Evolutionary conservation across 495 filamentous ascomycete species (phyloP), one percentile per base, ranked within the genome.

Genomic region (Hypoxylon fragiforme): DNA sequence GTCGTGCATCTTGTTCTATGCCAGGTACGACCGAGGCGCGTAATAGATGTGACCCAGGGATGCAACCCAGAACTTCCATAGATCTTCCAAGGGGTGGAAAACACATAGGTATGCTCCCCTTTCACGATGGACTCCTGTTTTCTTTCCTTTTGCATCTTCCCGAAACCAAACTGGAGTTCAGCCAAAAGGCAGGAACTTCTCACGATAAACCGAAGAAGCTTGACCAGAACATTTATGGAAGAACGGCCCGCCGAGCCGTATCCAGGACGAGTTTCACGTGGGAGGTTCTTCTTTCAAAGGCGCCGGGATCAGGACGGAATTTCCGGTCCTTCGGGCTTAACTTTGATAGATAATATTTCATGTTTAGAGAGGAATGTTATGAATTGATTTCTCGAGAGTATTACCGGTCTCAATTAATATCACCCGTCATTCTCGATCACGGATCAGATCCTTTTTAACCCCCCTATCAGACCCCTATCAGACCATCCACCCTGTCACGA

Each of bases 111-210:
- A 30, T 14, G 5, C 35, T 32, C 14, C 38, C 34, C 52, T 44
- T 49, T 44, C 42, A 56, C 46, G 22, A 51, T n/a, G 31, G 30
- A 42, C 30, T 12, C 31, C 43, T 31, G 35, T 40, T 7, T 28
- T 28, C 4, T 4, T 4, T 28, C 24, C 9, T 28, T 51, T 55
- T 38, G 30, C 46, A 42, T 48, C 11, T 53, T 22, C 28, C 43
- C 38, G 36, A 50, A 49, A 37, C 24, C 20, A 26, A 35, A 41
- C 45, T 7, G 16, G 58, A 62, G 39, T 56, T 62, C 58, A 62
- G 58, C 58, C 58, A 62, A 62, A 62, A 62, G 52, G 32, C 58
- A 38, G 32, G 48, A 56, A 55, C 31, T 36, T 16, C 46, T 35
- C 9, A 46, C 28, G 47, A 56, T 42, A 44, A 13, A 52, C 42